Conservation (phyloP, 2,329 filamentous ascomycete genomes). For the Esteya vermicola region DNA sequence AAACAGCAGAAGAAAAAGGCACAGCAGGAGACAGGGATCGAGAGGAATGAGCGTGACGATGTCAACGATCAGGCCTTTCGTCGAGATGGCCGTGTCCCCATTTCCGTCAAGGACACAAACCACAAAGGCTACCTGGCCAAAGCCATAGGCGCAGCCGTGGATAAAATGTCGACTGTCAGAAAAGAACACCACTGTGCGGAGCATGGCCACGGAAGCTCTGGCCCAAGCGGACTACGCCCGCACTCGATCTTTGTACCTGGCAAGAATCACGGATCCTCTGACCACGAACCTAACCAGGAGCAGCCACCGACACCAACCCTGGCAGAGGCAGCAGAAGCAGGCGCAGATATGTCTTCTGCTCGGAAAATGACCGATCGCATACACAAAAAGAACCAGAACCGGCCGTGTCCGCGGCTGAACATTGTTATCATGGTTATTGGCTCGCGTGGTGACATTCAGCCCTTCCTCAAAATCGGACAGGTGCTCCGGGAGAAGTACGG, state of each 20-base stretch:
- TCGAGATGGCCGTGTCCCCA: slow-evolving; percentile 54
- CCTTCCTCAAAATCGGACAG: slow-evolving; percentile 63
- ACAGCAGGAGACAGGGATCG: too few species aligned
- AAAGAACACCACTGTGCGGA: too few species aligned
- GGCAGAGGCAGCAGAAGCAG: slow-evolving; percentile 12
- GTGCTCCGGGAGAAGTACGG: slow-evolving; percentile 56
- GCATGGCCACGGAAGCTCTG: too few species aligned
- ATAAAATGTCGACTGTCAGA: slow-evolving; percentile 33
- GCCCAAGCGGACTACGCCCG: too few species aligned
- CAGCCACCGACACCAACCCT: not conserved
- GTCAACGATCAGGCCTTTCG: slow-evolving; percentile 25
- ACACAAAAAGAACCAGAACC: slow-evolving; percentile 14
- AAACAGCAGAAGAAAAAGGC: not conserved
- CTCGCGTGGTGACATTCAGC: slow-evolving; percentile 66
- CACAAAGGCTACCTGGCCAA: slow-evolving; percentile 62
- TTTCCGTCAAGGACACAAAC: slow-evolving; percentile 56
- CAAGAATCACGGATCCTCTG: too few species aligned
- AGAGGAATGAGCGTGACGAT: too few species aligned
- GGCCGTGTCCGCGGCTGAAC: slow-evolving; percentile 43
- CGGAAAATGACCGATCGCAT: too few species aligned
- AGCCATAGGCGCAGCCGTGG: slow-evolving; percentile 50
- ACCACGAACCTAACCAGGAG: too few species aligned
- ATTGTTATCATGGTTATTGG: slow-evolving; percentile 79
- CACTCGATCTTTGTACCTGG: not conserved
- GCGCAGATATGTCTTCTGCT: too few species aligned